phyloP scores from a whole-genome alignment of 805 yeast genomes.

The Yamadazyma paraphyllophila region DNA sequence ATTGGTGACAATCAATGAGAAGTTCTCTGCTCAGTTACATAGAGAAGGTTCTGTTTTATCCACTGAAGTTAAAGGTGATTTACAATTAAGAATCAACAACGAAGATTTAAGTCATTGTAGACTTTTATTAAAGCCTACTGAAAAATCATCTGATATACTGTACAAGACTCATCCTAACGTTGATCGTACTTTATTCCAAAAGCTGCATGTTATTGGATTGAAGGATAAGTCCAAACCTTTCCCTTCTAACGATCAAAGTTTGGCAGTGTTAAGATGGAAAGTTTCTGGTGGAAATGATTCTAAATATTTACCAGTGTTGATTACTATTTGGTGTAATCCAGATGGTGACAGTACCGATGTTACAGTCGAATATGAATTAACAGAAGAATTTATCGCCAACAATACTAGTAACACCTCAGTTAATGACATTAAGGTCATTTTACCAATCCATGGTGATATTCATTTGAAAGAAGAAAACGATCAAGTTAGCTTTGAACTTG shows the following conservation, averaged over 20 bases:
- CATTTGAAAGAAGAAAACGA: slow-evolving; percentile 48
- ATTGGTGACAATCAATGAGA: slow-evolving; percentile 73
- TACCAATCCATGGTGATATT: slow-evolving; percentile 67
- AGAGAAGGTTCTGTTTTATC: slow-evolving; percentile 75
- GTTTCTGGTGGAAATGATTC: slow-evolving; percentile 61
- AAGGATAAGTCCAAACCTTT: slow-evolving; percentile 77
- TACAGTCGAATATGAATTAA: slow-evolving; percentile 85
- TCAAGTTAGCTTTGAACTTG: slow-evolving; percentile 49
- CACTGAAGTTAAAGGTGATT: slow-evolving; percentile 85
- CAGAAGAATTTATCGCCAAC: slow-evolving; percentile 31
- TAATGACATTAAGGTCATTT: slow-evolving; percentile 52
- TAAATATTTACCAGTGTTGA: slow-evolving; percentile 58
- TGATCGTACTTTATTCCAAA: slow-evolving; percentile 68
- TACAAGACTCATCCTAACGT: slow-evolving; percentile 97
- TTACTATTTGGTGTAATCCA: slow-evolving; percentile 82
- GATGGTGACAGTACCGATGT: slow-evolving; percentile 58
- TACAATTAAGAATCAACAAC: slow-evolving; percentile 83
- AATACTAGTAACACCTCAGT: slow-evolving; percentile 21
- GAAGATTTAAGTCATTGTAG: slow-evolving; percentile 66
- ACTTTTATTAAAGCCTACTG: slow-evolving; percentile 53
- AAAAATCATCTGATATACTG: slow-evolving; percentile 52
- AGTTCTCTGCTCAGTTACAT: slow-evolving; percentile 68
- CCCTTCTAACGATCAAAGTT: slow-evolving; percentile 86
- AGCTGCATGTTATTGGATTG: slow-evolving; percentile 59
- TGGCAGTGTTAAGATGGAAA: slow-evolving; percentile 94